These are phyloP conservation scores for Aspergillus panamensis DNA, from an alignment of 495 filamentous ascomycete genomes.

Conservation along the genomic window DNA sequence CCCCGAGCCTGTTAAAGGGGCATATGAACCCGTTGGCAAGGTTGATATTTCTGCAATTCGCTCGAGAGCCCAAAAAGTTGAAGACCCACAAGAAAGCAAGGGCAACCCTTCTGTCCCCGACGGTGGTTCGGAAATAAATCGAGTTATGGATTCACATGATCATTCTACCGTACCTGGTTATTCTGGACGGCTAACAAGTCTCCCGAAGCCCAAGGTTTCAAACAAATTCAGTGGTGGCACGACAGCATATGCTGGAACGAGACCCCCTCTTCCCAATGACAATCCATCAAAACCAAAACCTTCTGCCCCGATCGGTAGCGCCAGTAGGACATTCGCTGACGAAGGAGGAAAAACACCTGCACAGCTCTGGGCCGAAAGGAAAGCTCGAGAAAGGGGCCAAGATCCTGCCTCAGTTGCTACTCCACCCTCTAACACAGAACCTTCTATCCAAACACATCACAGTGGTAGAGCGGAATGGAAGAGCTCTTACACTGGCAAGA, in stretches of 20 bases:
- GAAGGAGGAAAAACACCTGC: constrained; percentile 94
- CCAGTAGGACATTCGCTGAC: constrained; percentile 90
- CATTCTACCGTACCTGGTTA: constrained; percentile 62
- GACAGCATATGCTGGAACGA: constrained; percentile 71
- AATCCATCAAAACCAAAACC: constrained; percentile 52
- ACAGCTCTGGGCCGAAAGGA: constrained; percentile 96
- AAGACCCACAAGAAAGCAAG: constrained; percentile 40
- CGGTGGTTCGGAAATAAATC: constrained; percentile 36
- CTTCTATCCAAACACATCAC: constrained; percentile 59
- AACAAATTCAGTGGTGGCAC: constrained; percentile 76
- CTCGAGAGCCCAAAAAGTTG: constrained; percentile 67
- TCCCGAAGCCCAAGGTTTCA: constrained; percentile 91
- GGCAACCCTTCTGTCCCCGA: constrained; percentile 30
- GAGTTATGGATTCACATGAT: constrained; percentile 59
- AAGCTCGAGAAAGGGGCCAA: constrained; percentile 70
- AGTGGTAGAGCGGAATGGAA: constrained; percentile 78
- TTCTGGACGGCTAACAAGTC: constrained; percentile 75
- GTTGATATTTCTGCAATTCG: constrained; percentile 94
- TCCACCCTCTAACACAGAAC: constrained; percentile 33
- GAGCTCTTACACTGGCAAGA: constrained; percentile 83
- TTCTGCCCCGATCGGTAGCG: constrained; percentile 63
- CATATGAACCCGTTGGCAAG: constrained; percentile 90
- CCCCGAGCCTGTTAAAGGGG: constrained; percentile 78
- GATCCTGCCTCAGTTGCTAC: constrained; percentile 34
- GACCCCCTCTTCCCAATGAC: constrained; percentile 71